phyloP scores from a whole-genome alignment of 192 early-diverging fungal genomes.

The Coemansia sp. region DNA sequence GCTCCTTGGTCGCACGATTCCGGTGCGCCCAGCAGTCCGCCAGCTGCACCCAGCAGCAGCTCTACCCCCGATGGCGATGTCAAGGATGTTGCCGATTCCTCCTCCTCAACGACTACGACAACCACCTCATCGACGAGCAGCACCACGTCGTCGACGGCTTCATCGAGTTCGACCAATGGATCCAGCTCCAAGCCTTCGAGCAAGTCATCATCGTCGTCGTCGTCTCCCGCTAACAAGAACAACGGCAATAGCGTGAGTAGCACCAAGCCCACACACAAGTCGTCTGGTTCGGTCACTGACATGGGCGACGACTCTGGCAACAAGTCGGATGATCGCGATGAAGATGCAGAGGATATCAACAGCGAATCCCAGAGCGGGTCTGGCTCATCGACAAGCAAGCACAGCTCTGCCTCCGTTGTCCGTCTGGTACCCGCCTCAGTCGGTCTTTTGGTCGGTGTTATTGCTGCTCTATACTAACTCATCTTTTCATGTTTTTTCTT shows the following conservation, averaged over 20 bases:
- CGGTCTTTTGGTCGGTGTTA: not conserved
- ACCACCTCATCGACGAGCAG: not conserved
- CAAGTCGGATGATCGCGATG: not conserved
- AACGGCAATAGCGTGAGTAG: not conserved
- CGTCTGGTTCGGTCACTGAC: not conserved
- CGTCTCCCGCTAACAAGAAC: not conserved
- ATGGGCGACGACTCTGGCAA: not conserved
- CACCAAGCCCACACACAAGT: not conserved
- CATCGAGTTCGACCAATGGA: not conserved
- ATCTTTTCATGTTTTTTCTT: not conserved
- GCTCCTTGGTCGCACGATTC: conserved; percentile 20
- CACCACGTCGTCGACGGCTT: not conserved
- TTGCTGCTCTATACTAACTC: not conserved
- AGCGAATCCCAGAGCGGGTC: not conserved
- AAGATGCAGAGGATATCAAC: not conserved
- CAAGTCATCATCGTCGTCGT: not conserved
- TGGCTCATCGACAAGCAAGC: not conserved
- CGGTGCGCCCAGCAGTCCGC: not conserved
- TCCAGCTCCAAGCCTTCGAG: conserved; percentile 4
- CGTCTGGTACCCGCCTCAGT: not conserved
- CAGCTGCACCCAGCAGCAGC: not conserved
- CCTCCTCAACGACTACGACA: not conserved
- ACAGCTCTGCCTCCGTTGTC: not conserved
- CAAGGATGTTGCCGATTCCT: not conserved
- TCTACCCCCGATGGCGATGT: not conserved